Percentiles rank a stretch among this genome's conserved stretches.
Evolutionary conservation across 495 filamentous ascomycete species (phyloP).

Genomic region (Letharia lupina): DNA sequence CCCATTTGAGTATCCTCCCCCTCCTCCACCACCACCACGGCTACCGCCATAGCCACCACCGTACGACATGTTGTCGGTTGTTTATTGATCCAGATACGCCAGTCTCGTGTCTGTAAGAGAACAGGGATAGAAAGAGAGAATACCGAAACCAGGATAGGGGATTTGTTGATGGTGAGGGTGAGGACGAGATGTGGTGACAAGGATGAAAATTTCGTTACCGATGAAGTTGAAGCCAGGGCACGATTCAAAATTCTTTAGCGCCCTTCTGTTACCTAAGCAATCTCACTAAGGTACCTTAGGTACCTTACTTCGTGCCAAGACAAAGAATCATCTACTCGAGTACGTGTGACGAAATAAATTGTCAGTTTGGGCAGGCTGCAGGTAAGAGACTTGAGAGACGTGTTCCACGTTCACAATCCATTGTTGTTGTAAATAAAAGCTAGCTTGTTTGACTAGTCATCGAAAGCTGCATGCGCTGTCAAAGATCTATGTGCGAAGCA

Average conservation of each 20-base stretch:
- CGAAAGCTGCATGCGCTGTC: too few relatives aligned
- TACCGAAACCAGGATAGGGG: too few relatives aligned
- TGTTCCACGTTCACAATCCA: too few relatives aligned
- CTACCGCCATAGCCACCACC: constrained; percentile 53
- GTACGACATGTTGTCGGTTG: constrained; percentile 53
- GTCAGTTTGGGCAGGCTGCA: too few relatives aligned
- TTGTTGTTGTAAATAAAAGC: too few relatives aligned
- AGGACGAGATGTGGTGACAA: background rate
- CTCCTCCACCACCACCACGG: constrained; percentile 39
- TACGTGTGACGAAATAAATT: too few relatives aligned
- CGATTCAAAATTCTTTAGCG: constrained; percentile 16
- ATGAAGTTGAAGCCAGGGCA: constrained; percentile 8
- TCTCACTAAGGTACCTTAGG: background rate
- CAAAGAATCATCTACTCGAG: background rate
- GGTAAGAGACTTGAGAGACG: too few relatives aligned
- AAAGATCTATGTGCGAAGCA: too few relatives aligned
- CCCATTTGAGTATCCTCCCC: constrained; percentile 40
- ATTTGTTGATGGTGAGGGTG: background rate
- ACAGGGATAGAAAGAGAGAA: background rate
- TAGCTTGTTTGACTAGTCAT: too few relatives aligned
- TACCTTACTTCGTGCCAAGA: background rate
- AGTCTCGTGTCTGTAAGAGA: background rate
- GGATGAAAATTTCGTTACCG: background rate
- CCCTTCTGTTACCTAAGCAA: background rate
- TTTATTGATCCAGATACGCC: background rate